Evolutionary conservation across 1,284 basidiomycete species (phyloP), one percentile per base, ranked within the genome.

Genomic region (Boletellus deceptivus): DNA sequence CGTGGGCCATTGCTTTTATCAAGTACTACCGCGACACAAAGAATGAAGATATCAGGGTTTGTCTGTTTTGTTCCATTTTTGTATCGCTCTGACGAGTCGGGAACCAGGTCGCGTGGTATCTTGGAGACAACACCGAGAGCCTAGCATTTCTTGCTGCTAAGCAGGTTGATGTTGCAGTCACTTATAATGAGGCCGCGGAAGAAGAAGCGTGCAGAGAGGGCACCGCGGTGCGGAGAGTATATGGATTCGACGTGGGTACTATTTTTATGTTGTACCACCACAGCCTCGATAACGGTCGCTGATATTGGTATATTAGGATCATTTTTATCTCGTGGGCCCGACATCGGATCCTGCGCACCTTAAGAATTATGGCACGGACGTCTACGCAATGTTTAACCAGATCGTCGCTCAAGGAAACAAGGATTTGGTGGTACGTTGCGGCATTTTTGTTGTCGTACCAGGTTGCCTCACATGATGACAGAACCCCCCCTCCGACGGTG

Each of bases 181-280:
- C 77, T 2, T 79, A 79, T 48, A 77, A 77, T 40, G 64, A 67
- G 20, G 76, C 76, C 20, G 78, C 78, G 0, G 78, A 80, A 58
- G 41, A 48, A 9, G 70, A 73, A 29, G 57, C 65, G 0, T 34
- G 71, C 3, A 56, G 63, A 4, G 57, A 54, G 22, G 62, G 67
- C 0, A 49, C 55, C 17, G 71, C 75, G 0, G 57, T 61, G 4
- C 45, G 61, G 38, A 61, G 68, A 11, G 63, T 65, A 11, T 75
- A 76, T 37, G 74, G 69, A 0, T 79, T 78, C 54, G 62, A 73
- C 13, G 76, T 70, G 37, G 14, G 67, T 69, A n/a, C 11, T 4
- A 37, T 64, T 73, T 6, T 70, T 71, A 70, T 72, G 25, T 39
- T 43, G 9, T 55, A 56, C 29, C 29, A 4, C 10, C 29, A 25